Percentiles rank a stretch among this genome's conserved stretches.
Evolutionary conservation across 192 early-diverging fungal species (phyloP).

Genomic region (Rhizophagus clarus): DNA sequence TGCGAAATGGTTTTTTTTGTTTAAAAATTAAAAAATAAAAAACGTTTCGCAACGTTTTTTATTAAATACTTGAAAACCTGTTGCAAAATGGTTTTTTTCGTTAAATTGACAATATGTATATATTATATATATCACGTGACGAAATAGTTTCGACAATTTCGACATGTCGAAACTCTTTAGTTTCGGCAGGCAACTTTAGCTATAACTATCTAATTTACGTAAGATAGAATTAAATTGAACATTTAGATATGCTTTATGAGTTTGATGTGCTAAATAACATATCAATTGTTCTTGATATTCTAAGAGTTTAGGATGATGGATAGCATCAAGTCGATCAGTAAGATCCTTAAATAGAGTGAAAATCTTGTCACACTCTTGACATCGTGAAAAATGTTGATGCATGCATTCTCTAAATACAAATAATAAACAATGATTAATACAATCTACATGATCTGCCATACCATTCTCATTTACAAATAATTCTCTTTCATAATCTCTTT

Average conservation of each 20-base stretch:
- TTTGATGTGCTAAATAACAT: background rate
- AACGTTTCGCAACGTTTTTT: too few relatives aligned
- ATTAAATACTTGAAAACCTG: too few relatives aligned
- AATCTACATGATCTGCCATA: background rate
- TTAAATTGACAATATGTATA: too few relatives aligned
- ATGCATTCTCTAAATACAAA: background rate
- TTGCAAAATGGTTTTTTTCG: too few relatives aligned
- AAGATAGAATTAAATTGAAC: background rate
- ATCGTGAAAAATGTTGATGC: background rate
- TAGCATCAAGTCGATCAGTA: background rate
- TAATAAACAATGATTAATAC: conserved; percentile 8
- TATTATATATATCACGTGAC: too few relatives aligned
- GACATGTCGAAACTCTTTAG: too few relatives aligned
- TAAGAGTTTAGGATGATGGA: background rate
- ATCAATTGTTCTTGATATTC: conserved; percentile 3
- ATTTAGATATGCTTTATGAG: background rate
- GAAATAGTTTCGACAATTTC: too few relatives aligned
- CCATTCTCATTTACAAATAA: background rate
- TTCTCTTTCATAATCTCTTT: background rate
- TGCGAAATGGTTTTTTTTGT: too few relatives aligned
- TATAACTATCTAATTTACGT: background rate
- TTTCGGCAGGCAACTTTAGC: too few relatives aligned
- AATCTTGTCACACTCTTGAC: background rate
- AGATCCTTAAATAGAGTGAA: background rate
- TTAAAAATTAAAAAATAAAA: too few relatives aligned